These are phyloP conservation scores for Globomyces sp. DNA, from an alignment of 371 early-diverging fungal genomes.

Conservation along the genomic window DNA sequence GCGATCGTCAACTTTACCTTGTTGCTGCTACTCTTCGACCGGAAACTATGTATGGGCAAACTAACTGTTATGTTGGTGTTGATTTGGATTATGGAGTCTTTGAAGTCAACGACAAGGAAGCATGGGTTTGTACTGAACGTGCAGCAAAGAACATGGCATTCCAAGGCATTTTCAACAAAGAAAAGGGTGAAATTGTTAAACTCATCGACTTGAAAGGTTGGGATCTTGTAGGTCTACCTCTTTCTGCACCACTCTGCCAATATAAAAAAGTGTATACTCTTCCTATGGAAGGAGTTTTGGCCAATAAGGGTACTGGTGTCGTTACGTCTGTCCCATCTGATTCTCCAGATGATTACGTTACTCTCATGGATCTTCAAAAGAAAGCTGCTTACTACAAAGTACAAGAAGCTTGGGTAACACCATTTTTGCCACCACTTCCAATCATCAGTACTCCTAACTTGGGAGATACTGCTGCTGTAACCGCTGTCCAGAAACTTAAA, in stretches of 20 bases:
- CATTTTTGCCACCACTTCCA: constrained; percentile 73
- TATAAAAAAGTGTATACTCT: constrained; percentile 85
- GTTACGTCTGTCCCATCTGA: constrained; percentile 98
- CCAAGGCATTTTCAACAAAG: constrained; percentile 69
- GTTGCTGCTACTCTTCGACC: constrained; percentile 98
- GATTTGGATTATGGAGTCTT: constrained; percentile 88
- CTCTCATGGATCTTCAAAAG: constrained; percentile 87
- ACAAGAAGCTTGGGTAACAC: constrained; percentile 80
- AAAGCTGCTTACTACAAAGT: constrained; percentile 92
- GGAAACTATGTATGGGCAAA: constrained; percentile 99
- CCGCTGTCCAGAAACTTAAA: constrained; percentile 84
- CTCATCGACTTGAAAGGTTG: constrained; percentile 78
- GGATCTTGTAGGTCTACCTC: constrained; percentile 84
- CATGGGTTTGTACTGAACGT: constrained; percentile 88
- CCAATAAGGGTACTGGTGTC: constrained; percentile 97
- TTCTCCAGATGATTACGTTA: constrained; percentile 95
- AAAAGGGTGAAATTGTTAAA: constrained; percentile 67
- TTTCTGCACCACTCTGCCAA: constrained; percentile 82
- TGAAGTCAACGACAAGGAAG: constrained; percentile 72
- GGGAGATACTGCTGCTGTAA: constrained; percentile 82
- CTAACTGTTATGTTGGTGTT: constrained; percentile 96
- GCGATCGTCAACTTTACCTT: constrained; percentile 69
- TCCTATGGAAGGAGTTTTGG: constrained; percentile 94
- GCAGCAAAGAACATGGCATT: constrained; percentile 96
- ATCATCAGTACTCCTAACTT: constrained; percentile 85